Evolutionary conservation across 768 basidiomycete species (phyloP), one percentile per base, ranked within the genome.

Genomic region (Fomitopsis serialis): DNA sequence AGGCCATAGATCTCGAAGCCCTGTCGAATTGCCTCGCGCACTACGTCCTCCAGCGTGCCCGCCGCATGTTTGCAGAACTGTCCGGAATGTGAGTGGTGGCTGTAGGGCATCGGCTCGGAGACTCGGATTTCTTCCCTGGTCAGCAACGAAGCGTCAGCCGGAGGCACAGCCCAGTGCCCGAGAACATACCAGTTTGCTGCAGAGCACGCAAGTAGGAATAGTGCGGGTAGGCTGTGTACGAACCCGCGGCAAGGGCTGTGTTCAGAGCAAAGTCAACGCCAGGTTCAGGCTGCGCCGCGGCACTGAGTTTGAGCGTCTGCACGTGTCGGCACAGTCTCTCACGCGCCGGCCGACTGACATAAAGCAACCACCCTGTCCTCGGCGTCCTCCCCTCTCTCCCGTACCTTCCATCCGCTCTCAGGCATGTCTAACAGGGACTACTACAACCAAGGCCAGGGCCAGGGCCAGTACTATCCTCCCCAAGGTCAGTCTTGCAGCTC

Each of bases 31-130:
- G 96, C 95, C 60, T 87, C 87, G 17, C 74, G 65, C 3, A 97
- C 87, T 15, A 94, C 86, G 3, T 90, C 82, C 61, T 94, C 86
- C 36, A 99, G 75, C 1, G 76, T 72, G 7, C 93, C 93, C 12
- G 75, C 74, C 2, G 92, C 96, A 64, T 98, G 95, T 58, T 82
- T 85, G 74, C 95, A 96, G 71, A 94, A 96, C 63, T 95, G 86
- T 27, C 94, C 93, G 0, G 92, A 96, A 63, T 97, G 93, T 19
- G 89, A 92, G 69, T 94, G 92, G 65, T 92, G 91, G 63, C 85
- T 89, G 62, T 81, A 73, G 54, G 84, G 85, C 81, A 82, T 82
- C 17, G 29, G 32, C 17, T 40, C 37, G 37, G 37, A 32, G 37
- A 4, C 19, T 40, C 37, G 8, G 37, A 40, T 5, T 19, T 17